Percentiles rank a stretch among this genome's conserved stretches.
These are phyloP conservation scores for Pyrrhoderma noxium DNA, from an alignment of 1,284 basidiomycete genomes.

Conservation along the genomic window DNA sequence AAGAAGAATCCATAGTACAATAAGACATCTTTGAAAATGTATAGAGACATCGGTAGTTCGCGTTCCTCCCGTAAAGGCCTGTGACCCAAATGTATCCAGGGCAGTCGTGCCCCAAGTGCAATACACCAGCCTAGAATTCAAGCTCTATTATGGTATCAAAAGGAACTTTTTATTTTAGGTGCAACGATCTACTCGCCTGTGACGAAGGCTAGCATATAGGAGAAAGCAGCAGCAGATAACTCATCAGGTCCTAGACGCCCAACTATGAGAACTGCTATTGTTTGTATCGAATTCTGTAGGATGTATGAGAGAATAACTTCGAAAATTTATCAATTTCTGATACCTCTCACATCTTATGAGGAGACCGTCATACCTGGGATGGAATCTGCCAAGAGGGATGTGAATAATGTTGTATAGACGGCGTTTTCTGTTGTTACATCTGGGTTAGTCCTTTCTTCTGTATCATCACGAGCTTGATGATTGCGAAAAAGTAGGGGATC, in stretches of 20 bases:
- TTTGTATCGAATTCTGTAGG: slow-evolving; percentile 68
- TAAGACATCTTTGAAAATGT: slow-evolving; percentile 60
- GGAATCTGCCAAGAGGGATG: slow-evolving; percentile 45
- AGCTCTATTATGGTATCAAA: slow-evolving; percentile 19
- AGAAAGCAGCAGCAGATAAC: slow-evolving; percentile 63
- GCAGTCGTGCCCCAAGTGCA: slow-evolving; percentile 73
- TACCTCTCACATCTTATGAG: too few species aligned
- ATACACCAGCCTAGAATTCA: slow-evolving; percentile 55
- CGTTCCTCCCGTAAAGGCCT: slow-evolving; percentile 59
- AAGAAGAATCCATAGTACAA: slow-evolving; percentile 55
- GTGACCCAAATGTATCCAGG: slow-evolving; percentile 69
- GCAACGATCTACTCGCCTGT: slow-evolving; percentile 58
- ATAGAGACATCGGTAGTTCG: slow-evolving; percentile 54
- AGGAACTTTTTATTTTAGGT: slow-evolving; percentile 1
- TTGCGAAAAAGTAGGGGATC: slow-evolving; percentile 6
- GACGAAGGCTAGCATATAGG: slow-evolving; percentile 69
- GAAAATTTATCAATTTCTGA: too few species aligned
- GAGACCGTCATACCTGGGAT: slow-evolving; percentile 39
- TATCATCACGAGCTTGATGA: neutral
- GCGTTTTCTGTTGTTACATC: neutral
- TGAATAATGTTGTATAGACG: slow-evolving; percentile 34
- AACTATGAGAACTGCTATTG: slow-evolving; percentile 51
- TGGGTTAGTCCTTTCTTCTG: neutral
- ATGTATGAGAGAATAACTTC: slow-evolving; percentile 58
- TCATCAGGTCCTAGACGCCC: slow-evolving; percentile 62